Percentiles rank a stretch among this genome's conserved stretches.
Conservation (phyloP, 768 basidiomycete species). For the Auriscalpium microsporum region DNA sequence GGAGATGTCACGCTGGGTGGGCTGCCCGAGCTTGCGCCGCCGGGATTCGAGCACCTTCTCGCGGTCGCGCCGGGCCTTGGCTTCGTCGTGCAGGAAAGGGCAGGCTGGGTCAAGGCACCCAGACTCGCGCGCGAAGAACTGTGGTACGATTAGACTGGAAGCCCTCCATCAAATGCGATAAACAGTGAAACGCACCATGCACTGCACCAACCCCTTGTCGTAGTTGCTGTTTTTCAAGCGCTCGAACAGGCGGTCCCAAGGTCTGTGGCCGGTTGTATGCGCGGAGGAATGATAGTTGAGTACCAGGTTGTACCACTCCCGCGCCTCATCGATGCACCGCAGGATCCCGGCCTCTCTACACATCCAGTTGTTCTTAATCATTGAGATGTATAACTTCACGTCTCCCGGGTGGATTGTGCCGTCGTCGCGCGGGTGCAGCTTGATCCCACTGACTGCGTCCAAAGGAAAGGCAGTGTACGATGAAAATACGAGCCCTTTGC, state of each 20-base stretch:
- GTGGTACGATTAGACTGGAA: background rate
- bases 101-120: slow-evolving; percentile 11
- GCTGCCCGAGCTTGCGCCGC: background rate
- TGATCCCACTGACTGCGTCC: slow-evolving; percentile 8
- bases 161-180: too few species aligned
- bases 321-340: background rate
- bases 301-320: slow-evolving; percentile 13
- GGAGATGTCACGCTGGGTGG: slow-evolving; percentile 1
- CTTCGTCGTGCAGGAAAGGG: slow-evolving; percentile 10
- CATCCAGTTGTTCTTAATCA: slow-evolving; percentile 6
- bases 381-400: slow-evolving; percentile 1
- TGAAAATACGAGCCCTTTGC: background rate
- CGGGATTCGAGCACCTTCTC: slow-evolving; percentile 8
- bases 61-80: background rate
- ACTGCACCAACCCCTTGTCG: slow-evolving; percentile 4
- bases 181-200: slow-evolving; percentile 14
- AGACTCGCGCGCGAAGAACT: slow-evolving; percentile 10
- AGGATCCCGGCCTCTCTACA: slow-evolving; percentile 10
- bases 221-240: slow-evolving; percentile 3
- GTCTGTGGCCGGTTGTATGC: slow-evolving; percentile 8
- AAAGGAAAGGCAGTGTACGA: slow-evolving; percentile 4
- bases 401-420: slow-evolving; percentile 8
- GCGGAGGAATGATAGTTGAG: slow-evolving; percentile 10
- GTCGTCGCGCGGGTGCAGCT: slow-evolving; percentile 10
- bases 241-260: slow-evolving; percentile 9